Base-by-base conservation (phyloP, 768 basidiomycete species). In the Serendipita sp. region DNA sequence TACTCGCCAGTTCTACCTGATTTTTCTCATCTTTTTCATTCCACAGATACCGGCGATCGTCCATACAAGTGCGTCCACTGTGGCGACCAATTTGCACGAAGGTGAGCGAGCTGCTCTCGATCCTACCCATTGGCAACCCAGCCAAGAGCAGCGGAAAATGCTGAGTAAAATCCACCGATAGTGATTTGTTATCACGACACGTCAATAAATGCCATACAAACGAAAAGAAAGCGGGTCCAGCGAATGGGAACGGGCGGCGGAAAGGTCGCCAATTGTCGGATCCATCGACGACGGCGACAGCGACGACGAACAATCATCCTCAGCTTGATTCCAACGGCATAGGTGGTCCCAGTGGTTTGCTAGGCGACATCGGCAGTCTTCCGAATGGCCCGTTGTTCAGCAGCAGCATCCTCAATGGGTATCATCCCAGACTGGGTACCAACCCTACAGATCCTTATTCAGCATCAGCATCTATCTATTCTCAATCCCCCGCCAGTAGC, bases 41-140 rank as follows among this genome's bases (percentile, higher is more conserved):
- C 62, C 62, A 44, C 75, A 91, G 89, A 92, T 74, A 92, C 89
- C 44, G 89, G 89, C 64, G 90, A 92, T 77, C 79, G 90, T 48
- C 90, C 90, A 6, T 92, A 92, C 79, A 89, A 88, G 70, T 92
- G 90, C 69, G 84, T 85, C 70, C 81, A 84, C 67, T 92, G 90
- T 73, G 89, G 89, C 44, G 90, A 92, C 76, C 88, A 91, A 74
- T 92, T 92, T 71, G 90, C 90, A 1, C 75, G 90, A 71, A 90
- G 88, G 88, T 86, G 52, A 10, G 72, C 72, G 29, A n/a, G 37
- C 23, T 23, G 23, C 23, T 23, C 23, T 23, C 23, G 23, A 23
- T 23, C 23, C 23, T 23, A 23, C 23, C 23, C 23, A 23, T 23
- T 23, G 23, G 23, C 23, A 23, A 23, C 23, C 23, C 13, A 23